These are phyloP conservation scores for Phylloporus sp. DNA, from an alignment of 768 basidiomycete species.

Conservation along the genomic window DNA sequence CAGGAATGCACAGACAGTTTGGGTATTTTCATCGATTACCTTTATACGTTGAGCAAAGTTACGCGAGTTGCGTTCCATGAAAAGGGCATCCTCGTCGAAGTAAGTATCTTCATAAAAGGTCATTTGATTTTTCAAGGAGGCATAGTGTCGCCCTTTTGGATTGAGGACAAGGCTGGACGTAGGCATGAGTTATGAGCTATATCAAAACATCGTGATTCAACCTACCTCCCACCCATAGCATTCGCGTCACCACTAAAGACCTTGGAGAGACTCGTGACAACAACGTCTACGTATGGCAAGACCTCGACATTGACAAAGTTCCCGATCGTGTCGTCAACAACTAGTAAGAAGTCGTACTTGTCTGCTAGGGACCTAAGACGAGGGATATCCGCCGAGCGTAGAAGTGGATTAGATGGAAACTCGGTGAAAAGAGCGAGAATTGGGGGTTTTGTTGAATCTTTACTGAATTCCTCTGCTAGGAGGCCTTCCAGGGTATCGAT, in stretches of 20 bases:
- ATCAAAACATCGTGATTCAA: conserved; percentile 5
- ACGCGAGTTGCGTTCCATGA: conserved; percentile 97
- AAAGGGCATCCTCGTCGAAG: conserved; percentile 89
- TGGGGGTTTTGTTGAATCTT: conserved; percentile 46
- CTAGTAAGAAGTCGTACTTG: conserved; percentile 80
- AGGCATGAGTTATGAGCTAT: neutral
- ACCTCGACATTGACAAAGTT: conserved; percentile 94
- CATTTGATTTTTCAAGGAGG: conserved; percentile 58
- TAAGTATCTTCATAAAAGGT: conserved; percentile 77
- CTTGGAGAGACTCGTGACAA: conserved; percentile 90
- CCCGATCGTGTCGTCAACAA: conserved; percentile 93
- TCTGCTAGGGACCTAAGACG: conserved; percentile 78
- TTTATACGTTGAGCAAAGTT: conserved; percentile 77
- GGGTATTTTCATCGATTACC: conserved; percentile 77
- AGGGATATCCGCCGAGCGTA: conserved; percentile 78
- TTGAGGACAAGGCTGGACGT: conserved; percentile 76
- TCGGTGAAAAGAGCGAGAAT: conserved; percentile 85
- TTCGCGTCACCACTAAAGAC: conserved; percentile 93
- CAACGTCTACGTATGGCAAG: conserved; percentile 80
- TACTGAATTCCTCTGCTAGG: conserved; percentile 43
- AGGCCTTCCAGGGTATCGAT: conserved; percentile 68
- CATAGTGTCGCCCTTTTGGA: conserved; percentile 69
- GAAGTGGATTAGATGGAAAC: conserved; percentile 92
- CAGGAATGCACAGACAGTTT: conserved; percentile 78
- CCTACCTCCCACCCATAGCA: conserved; percentile 96